These are phyloP conservation scores for Papilionanthe hybrid DNA, from an alignment of 116 monocot species.

Conservation along the genomic window DNA sequence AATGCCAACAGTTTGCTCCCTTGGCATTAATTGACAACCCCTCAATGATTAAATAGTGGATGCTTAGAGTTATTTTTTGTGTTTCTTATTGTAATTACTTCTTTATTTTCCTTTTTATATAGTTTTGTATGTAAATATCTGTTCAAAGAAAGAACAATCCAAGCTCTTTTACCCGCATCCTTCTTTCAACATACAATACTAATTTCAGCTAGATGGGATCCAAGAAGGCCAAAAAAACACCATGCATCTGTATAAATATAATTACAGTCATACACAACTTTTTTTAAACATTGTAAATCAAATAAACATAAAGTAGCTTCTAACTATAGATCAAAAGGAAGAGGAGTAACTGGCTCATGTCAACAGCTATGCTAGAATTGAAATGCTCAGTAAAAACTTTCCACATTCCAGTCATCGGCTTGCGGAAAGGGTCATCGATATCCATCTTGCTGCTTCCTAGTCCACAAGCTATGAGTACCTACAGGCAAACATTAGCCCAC, in stretches of 20 bases:
- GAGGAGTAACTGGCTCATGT: conserved; percentile 63
- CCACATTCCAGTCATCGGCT: conserved; percentile 95
- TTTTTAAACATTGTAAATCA: background rate
- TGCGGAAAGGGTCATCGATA: conserved; percentile 69
- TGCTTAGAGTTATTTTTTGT: too few species aligned
- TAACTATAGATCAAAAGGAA: background rate
- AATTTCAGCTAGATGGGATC: background rate
- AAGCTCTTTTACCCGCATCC: too few species aligned
- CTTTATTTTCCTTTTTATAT: too few species aligned
- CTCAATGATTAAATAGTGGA: too few species aligned
- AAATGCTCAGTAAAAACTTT: conserved; percentile 65
- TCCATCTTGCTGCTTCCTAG: conserved; percentile 37
- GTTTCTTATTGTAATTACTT: too few species aligned
- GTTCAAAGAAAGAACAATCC: too few species aligned
- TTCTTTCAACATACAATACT: background rate
- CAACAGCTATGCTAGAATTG: conserved; percentile 76
- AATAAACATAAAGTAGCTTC: background rate
- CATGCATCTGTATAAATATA: background rate
- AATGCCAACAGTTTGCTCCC: too few species aligned
- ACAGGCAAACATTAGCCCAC: conserved; percentile 5
- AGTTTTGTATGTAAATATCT: too few species aligned
- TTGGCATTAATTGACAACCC: too few species aligned
- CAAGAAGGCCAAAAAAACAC: too few species aligned
- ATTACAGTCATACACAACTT: background rate
- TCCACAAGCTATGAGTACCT: conserved; percentile 98